Percentiles rank a stretch among this genome's conserved stretches.
These are phyloP conservation scores for Solanum medicagineum DNA, from an alignment of 257 asterid species.

Conservation along the genomic window DNA sequence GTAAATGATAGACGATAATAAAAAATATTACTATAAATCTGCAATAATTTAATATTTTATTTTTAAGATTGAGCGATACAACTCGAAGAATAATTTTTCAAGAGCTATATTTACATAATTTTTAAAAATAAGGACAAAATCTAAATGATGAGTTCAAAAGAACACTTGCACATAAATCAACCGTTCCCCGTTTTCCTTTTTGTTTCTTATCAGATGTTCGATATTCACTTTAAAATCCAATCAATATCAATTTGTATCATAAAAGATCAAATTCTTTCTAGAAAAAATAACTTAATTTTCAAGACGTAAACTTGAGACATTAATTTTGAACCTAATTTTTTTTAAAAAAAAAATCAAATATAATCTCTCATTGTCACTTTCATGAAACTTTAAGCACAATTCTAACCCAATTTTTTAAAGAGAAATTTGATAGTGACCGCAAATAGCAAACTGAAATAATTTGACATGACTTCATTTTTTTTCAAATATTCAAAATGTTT, in stretches of 20 bases:
- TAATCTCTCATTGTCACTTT: not conserved
- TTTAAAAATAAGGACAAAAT: not conserved
- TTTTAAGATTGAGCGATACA: not conserved
- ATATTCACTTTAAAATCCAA: rapidly evolving
- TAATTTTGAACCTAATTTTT: not conserved
- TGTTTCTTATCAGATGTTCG: not conserved
- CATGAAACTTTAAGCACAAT: not conserved
- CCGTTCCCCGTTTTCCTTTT: not conserved
- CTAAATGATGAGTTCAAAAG: not conserved
- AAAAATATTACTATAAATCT: no score
- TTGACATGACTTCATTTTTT: not conserved
- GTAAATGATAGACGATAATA: no score
- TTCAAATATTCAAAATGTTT: not conserved
- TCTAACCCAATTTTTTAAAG: not conserved
- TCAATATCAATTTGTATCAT: not conserved
- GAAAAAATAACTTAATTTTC: not conserved
- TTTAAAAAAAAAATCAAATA: not conserved
- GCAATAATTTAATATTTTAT: not conserved
- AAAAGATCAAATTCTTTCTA: rapidly evolving
- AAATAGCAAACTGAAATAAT: not conserved
- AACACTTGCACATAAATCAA: not conserved
- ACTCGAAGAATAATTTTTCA: not conserved
- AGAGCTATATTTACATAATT: not conserved
- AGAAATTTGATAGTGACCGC: not conserved
- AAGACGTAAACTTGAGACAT: rapidly evolving